Evolutionary conservation across 208 protist genomes (phyloP).

Genomic region (Crithidia bombi): DNA sequence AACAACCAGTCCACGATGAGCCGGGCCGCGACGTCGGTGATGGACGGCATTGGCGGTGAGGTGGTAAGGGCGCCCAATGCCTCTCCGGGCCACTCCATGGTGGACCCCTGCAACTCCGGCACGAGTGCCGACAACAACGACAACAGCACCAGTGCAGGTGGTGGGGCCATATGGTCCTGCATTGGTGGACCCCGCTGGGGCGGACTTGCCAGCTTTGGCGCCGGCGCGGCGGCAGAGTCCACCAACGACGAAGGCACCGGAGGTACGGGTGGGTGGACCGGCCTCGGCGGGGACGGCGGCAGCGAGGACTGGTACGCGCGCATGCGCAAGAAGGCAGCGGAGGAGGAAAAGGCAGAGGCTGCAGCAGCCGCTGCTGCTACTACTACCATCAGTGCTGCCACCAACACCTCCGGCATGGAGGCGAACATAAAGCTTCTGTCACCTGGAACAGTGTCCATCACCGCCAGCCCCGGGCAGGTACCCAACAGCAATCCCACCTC

Average conservation of each 20-base stretch:
- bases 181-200: constrained; percentile 26
- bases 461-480: background rate
- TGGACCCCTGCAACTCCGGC: constrained; percentile 23
- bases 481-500: constrained; percentile 3
- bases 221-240: background rate
- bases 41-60: background rate
- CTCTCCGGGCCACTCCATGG: constrained; percentile 7
- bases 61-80: constrained; percentile 7
- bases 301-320: constrained; percentile 72
- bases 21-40: constrained; percentile 13
- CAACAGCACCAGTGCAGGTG: constrained; percentile 10
- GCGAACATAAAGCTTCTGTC: background rate
- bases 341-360: constrained; percentile 33
- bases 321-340: constrained; percentile 49
- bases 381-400: background rate
- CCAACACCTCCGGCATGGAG: background rate
- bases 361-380: constrained; percentile 1
- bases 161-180: constrained; percentile 15
- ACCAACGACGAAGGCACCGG: constrained; percentile 7
- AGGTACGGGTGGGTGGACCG: constrained; percentile 37
- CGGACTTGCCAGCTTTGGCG: constrained; percentile 15
- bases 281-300: constrained; percentile 41
- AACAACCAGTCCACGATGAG: constrained; percentile 15
- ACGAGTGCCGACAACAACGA: constrained; percentile 25
- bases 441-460: constrained; percentile 18